Base-by-base conservation (phyloP, 1,284 basidiomycete species). In the Peniophora sp. region DNA sequence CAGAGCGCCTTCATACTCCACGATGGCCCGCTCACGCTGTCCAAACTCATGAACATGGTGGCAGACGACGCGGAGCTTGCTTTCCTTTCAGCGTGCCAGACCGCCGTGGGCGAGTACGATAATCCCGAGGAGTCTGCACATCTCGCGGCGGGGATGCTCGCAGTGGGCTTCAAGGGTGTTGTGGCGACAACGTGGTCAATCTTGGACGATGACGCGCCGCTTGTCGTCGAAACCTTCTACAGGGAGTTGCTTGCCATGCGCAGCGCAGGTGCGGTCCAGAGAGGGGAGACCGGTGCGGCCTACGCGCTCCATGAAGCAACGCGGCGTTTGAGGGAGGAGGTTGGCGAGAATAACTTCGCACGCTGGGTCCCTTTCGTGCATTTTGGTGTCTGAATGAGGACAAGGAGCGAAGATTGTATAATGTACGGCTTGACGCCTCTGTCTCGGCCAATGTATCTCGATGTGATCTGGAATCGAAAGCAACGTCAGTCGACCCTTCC, bases 31-130 rank as follows among this genome's bases (percentile, higher is more conserved):
- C 34, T 36, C n/a, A n/a, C n/a, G 34, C 34, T 36, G 10, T 20
- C 24, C 11, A 32, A 14, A 15, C 41, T 27, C 35, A 36, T 36
- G 34, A n/a, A 10, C 34, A 36, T 36, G 34, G 10, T 10, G 10
- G 20, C 34, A 47, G 17, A 24, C 15, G 14, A 9, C 11, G 23
- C 27, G 44, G 34, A 36, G 34, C 34, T 36, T 36, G 34, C 34
- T n/a, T 10, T 36, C 10, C 34, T 36, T 23, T 59, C 57, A 15
- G 60, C 62, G n/a, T 63, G 60, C 47, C 54, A 62, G n/a, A 36
- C 34, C n/a, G 34, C 34, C 10, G n/a, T n/a, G 34, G 34, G 34
- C 10, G 34, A 36, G 10, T 10, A 10, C 10, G 34, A 10, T 10
- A 10, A 10, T 10, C 34, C 34, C 34, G 34, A 36, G 10, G 34